A percentile compares a stretch with the other conserved stretches of the same genome.
Evolutionary conservation across 768 basidiomycete genomes (phyloP).

Genomic region (Boletus pseudo-olivaceus): DNA sequence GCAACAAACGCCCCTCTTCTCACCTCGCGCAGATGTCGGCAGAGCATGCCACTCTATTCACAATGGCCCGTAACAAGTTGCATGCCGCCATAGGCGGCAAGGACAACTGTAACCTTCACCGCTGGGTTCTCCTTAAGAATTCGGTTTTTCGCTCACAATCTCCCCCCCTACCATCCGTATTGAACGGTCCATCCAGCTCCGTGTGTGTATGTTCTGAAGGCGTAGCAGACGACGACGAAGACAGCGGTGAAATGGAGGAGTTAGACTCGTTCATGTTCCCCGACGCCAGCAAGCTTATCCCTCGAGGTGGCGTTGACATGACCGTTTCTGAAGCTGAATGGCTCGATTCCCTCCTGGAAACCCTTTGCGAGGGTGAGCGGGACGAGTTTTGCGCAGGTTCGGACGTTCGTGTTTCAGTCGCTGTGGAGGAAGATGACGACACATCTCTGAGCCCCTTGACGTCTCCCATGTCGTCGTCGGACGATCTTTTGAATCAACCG

Average conservation of each 20-base stretch:
- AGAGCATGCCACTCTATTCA: constrained; percentile 48
- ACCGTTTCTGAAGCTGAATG: constrained; percentile 68
- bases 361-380: constrained; percentile 67
- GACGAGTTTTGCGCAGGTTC: constrained; percentile 51
- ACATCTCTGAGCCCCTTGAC: constrained; percentile 53
- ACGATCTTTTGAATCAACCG: constrained; percentile 60
- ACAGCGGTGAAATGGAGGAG: constrained; percentile 40
- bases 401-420: constrained; percentile 45
- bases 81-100: constrained; percentile 56
- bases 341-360: constrained; percentile 79
- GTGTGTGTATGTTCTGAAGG: constrained; percentile 35
- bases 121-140: constrained; percentile 88
- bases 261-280: constrained; percentile 78
- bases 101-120: constrained; percentile 74
- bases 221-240: constrained; percentile 50
- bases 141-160: constrained; percentile 60
- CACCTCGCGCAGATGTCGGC: constrained; percentile 42
- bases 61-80: constrained; percentile 73
- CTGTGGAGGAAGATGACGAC: constrained; percentile 60
- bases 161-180: constrained; percentile 32
- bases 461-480: constrained; percentile 75
- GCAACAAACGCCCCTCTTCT: constrained; percentile 5
- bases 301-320: constrained; percentile 30
- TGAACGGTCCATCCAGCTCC: constrained; percentile 18
- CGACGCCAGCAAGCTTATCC: constrained; percentile 59